These are phyloP conservation scores for Metarhizium rileyi DNA, from an alignment of 2,329 filamentous ascomycete species.

Conservation along the genomic window DNA sequence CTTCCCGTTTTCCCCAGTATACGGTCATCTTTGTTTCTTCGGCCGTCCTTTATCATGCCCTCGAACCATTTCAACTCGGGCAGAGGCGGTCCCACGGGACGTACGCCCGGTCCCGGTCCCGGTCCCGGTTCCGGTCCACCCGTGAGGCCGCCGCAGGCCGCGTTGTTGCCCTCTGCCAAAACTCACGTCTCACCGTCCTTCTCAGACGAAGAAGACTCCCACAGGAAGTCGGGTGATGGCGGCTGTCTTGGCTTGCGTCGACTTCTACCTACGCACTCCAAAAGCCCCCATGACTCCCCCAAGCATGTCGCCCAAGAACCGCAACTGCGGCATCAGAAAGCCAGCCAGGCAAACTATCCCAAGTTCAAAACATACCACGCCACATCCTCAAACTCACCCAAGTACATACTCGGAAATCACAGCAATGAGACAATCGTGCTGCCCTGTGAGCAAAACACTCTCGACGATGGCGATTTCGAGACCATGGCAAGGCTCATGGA, in stretches of 20 bases:
- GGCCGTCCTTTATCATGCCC: no score
- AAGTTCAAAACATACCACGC: neutral
- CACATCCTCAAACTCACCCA: neutral
- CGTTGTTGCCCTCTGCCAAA: neutral
- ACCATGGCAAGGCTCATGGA: neutral
- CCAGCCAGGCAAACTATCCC: neutral
- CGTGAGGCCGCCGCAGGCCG: neutral
- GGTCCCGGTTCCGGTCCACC: neutral
- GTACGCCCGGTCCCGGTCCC: no score
- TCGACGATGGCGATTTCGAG: neutral
- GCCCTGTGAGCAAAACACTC: neutral
- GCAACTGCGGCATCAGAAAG: neutral
- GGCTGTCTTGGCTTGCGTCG: neutral
- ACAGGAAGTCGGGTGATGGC: no score
- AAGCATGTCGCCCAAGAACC: neutral
- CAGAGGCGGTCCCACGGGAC: no score
- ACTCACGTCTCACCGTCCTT: neutral
- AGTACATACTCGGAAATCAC: neutral
- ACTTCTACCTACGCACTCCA: no score
- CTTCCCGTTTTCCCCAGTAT: no score
- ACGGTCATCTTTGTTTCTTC: no score
- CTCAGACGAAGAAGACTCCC: neutral
- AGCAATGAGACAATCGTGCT: neutral
- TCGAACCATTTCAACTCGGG: no score
- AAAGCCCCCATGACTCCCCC: no score